Conservation (phyloP, 83 land plant genomes). For the Diphasiastrum complanatum region DNA sequence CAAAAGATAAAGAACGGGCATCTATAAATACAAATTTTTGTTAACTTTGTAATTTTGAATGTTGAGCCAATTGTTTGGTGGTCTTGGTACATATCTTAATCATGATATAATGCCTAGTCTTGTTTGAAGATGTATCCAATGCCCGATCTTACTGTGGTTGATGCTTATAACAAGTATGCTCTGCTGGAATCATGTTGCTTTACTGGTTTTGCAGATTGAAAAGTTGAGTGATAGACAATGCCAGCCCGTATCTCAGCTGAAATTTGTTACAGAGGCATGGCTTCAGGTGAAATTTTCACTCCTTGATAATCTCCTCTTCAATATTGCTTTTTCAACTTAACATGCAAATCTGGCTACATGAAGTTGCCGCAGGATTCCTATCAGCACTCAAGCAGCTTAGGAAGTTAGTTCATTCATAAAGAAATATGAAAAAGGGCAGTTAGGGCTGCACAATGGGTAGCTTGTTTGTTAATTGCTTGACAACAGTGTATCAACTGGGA, state of each 20-base stretch:
- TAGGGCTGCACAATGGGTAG: neutral
- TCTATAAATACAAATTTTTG: no score
- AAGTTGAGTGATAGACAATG: conserved; percentile 31
- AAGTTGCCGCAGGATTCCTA: neutral
- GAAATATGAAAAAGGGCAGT: neutral
- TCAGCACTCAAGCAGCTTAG: neutral
- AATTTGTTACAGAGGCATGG: conserved; percentile 38
- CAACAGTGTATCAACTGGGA: no score
- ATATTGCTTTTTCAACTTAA: no score
- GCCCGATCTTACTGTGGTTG: neutral
- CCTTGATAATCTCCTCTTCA: no score
- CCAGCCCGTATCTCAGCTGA: conserved; percentile 24
- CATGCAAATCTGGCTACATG: no score
- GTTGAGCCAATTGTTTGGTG: no score
- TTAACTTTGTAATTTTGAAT: no score
- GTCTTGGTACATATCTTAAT: no score
- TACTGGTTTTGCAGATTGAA: conserved; percentile 21
- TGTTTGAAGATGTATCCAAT: neutral
- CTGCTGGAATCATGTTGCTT: no score
- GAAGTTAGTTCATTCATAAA: neutral
- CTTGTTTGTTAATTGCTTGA: no score
- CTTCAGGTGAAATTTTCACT: conserved; percentile 11
- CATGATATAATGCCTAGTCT: neutral
- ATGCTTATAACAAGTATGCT: no score
- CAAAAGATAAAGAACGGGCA: no score